phyloP scores from a whole-genome alignment of 345 rosid genomes.

The Citropsis articulata region DNA sequence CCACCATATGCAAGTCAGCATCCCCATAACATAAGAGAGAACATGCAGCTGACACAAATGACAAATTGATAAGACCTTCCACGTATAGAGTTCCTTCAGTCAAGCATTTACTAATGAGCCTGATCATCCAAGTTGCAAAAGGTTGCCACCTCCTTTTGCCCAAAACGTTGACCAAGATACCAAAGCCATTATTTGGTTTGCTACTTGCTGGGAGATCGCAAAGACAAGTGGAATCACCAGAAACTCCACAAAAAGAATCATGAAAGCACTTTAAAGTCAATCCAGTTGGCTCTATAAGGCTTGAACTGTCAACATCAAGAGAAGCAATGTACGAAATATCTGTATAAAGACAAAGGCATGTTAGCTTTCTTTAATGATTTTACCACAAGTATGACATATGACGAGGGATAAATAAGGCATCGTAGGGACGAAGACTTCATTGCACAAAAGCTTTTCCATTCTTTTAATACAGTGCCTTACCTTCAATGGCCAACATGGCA shows the following conservation, averaged over 20 bases:
- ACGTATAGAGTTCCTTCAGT: constrained; percentile 88
- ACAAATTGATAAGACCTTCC: constrained; percentile 68
- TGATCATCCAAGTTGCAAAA: constrained; percentile 74
- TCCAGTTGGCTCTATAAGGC: constrained; percentile 23
- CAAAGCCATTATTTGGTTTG: constrained; percentile 61
- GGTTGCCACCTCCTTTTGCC: constrained; percentile 71
- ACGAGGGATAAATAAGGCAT: not conserved
- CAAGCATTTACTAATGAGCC: constrained; percentile 78
- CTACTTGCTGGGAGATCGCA: constrained; percentile 63
- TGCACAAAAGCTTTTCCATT: not conserved
- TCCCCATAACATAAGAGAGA: constrained; percentile 74
- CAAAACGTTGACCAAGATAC: constrained; percentile 60
- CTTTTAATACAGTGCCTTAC: constrained; percentile 30
- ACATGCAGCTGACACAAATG: constrained; percentile 65
- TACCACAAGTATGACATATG: not conserved
- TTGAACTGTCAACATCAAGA: constrained; percentile 27
- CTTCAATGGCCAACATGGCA: constrained; percentile 67
- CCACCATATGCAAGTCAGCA: constrained; percentile 87
- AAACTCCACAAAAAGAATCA: constrained; percentile 51
- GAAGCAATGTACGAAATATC: constrained; percentile 60
- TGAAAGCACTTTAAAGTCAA: constrained; percentile 62
- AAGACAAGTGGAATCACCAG: constrained; percentile 47
- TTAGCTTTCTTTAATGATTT: constrained; percentile 10
- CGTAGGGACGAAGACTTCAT: not conserved
- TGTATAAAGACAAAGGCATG: constrained; percentile 34